Percentiles rank a stretch among this genome's conserved stretches.
These are phyloP conservation scores for Trichosporon coremiiforme DNA, from an alignment of 1,284 basidiomycete genomes.

Conservation along the genomic window DNA sequence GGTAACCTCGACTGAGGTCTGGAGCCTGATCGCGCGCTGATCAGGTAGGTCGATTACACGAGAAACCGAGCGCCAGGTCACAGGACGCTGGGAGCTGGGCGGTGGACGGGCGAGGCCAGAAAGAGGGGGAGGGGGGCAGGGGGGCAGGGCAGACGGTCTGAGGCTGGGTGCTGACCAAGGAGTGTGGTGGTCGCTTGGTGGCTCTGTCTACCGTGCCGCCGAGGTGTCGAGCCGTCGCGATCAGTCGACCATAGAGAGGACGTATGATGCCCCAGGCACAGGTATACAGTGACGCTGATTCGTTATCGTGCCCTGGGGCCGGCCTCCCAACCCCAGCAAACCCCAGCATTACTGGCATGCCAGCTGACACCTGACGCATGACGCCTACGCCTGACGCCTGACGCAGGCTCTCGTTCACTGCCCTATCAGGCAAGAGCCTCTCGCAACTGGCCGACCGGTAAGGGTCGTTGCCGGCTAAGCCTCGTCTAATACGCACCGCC, in stretches of 20 bases:
- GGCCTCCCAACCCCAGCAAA: neutral
- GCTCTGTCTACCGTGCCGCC: neutral
- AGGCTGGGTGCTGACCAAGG: neutral
- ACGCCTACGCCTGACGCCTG: slow-evolving; percentile 10
- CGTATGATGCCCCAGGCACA: neutral
- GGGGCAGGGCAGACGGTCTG: neutral
- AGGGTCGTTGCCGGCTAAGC: slow-evolving; percentile 19
- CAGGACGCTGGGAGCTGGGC: neutral
- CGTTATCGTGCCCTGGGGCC: slow-evolving; percentile 5
- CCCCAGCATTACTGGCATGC: neutral
- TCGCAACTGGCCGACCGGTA: neutral
- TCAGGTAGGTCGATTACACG: slow-evolving; percentile 1
- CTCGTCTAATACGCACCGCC: slow-evolving; percentile 11
- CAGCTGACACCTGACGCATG: slow-evolving; percentile 9
- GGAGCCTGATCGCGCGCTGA: neutral
- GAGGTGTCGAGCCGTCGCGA: neutral
- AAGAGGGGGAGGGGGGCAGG: neutral
- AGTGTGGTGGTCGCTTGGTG: neutral
- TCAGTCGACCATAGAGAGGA: neutral
- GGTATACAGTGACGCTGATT: slow-evolving; percentile 1
- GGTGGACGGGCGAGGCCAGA: neutral
- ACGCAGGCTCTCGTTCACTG: neutral
- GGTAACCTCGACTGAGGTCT: neutral
- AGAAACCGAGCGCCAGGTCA: neutral
- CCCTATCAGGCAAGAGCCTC: slow-evolving; percentile 12